phyloP scores from a whole-genome alignment of 371 early-diverging fungal genomes.

The Mucor sp. region DNA sequence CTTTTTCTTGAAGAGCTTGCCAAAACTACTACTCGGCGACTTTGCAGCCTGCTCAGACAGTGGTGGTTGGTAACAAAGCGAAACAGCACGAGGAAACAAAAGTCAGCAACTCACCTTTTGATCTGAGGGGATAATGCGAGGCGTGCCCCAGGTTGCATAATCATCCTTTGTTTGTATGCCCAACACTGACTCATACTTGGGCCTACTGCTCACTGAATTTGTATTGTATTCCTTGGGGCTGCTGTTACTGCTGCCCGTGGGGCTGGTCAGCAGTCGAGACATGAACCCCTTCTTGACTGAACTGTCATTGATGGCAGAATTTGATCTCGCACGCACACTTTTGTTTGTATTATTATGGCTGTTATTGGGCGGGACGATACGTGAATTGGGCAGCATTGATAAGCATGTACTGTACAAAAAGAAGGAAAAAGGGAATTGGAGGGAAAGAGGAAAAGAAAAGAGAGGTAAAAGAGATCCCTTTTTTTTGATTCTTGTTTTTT shows the following conservation, averaged over 20 bases:
- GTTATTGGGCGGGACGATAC: slow-evolving; percentile 21
- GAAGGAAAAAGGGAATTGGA: neutral
- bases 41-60: neutral
- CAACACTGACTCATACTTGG: slow-evolving; percentile 14
- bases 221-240: slow-evolving; percentile 1
- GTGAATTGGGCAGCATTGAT: slow-evolving; percentile 29
- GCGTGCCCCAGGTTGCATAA: slow-evolving; percentile 4
- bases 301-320: slow-evolving; percentile 13
- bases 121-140: neutral
- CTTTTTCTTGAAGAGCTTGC: slow-evolving; percentile 28
- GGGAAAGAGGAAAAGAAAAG: slow-evolving; percentile 7
- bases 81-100: too few relatives aligned
- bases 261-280: slow-evolving; percentile 18
- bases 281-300: slow-evolving; percentile 20
- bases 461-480: neutral
- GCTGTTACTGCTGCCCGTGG: neutral
- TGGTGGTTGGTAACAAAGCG: neutral
- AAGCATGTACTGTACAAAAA: neutral
- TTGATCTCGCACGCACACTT: slow-evolving; percentile 18
- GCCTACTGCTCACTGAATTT: neutral
- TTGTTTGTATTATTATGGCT: slow-evolving; percentile 8
- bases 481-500: slow-evolving; percentile 2
- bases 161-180: slow-evolving; percentile 6
- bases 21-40: neutral
- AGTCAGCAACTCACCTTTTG: neutral